These are phyloP conservation scores for Pythium diclinum DNA, from an alignment of 352 stramenopile genomes.

Conservation along the genomic window DNA sequence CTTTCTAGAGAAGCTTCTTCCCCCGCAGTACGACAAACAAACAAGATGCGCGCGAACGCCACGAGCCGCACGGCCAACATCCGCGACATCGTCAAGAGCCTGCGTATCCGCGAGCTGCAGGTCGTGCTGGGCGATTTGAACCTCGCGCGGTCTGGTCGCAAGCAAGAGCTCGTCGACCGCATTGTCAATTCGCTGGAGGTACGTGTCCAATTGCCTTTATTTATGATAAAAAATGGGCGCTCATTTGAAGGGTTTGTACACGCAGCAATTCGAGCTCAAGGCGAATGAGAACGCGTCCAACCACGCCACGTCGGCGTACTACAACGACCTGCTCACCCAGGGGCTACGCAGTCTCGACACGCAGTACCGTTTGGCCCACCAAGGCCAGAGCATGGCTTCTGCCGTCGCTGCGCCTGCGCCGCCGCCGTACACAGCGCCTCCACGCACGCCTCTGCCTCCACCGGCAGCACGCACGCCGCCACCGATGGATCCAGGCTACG, in stretches of 20 bases:
- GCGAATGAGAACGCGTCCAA: conserved; percentile 40
- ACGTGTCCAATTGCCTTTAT: not conserved
- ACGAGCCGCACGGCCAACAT: conserved; percentile 26
- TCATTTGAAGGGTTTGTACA: not conserved
- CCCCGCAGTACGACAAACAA: not conserved
- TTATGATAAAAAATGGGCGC: not conserved
- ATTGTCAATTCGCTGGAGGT: conserved; percentile 67
- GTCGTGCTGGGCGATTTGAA: conserved; percentile 68
- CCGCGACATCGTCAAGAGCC: conserved; percentile 44
- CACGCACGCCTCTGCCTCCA: not conserved
- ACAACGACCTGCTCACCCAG: conserved; percentile 46
- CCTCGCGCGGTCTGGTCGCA: conserved; percentile 64
- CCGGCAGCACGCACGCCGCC: not conserved
- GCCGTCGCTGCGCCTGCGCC: not conserved
- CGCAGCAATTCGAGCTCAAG: conserved; percentile 49
- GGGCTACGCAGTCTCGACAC: conserved; percentile 50
- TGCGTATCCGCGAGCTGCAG: conserved; percentile 76
- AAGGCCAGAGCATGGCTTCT: not conserved
- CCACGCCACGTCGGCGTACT: conserved; percentile 48
- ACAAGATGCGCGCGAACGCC: not conserved
- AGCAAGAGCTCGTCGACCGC: conserved; percentile 76
- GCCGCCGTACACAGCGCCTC: not conserved
- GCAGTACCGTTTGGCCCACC: conserved; percentile 25
- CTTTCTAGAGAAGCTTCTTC: not conserved
- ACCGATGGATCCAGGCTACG: not conserved